Evolutionary conservation across 2,329 filamentous ascomycete species (phyloP).

Genomic region (Calonectria hongkongensis): DNA sequence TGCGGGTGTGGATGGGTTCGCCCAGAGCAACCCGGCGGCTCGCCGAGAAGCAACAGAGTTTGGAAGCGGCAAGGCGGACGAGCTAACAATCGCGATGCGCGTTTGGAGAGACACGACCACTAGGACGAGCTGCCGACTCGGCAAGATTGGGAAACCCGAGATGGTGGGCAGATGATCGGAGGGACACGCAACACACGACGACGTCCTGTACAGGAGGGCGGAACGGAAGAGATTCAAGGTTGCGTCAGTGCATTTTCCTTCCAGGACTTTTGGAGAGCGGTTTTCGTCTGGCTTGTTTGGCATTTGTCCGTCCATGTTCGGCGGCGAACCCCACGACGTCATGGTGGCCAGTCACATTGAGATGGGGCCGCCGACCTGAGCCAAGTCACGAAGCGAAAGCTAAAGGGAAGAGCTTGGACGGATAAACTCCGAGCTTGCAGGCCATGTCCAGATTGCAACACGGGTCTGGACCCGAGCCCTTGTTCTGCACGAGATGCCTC

Average conservation of each 20-base stretch:
- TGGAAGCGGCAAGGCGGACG: slow-evolving; percentile 20
- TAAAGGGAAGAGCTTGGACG: slow-evolving; percentile 5
- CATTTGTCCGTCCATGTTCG: slow-evolving; percentile 12
- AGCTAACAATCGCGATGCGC: slow-evolving; percentile 8
- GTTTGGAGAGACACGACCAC: not conserved
- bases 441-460: slow-evolving; percentile 17
- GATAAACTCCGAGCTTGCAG: slow-evolving; percentile 25
- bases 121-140: slow-evolving; percentile 29
- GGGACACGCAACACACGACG: slow-evolving; percentile 36
- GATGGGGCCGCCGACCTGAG: slow-evolving; percentile 16
- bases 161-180: slow-evolving; percentile 42
- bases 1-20: slow-evolving; percentile 19
- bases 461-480: slow-evolving; percentile 22
- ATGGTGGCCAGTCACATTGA: slow-evolving; percentile 23
- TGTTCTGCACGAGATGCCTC: slow-evolving; percentile 21
- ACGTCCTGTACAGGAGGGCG: slow-evolving; percentile 14
- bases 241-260: slow-evolving; percentile 31
- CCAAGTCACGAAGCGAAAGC: slow-evolving; percentile 18
- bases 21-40: slow-evolving; percentile 4
- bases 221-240: slow-evolving; percentile 6
- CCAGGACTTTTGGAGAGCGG: slow-evolving; percentile 11
- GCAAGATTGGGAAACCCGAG: slow-evolving; percentile 4
- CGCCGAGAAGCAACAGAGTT: slow-evolving; percentile 7
- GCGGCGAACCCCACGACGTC: slow-evolving; percentile 29
- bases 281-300: slow-evolving; percentile 11